These are phyloP conservation scores for Rhodotorula mucilaginosa DNA, from an alignment of 1,284 basidiomycete species.

Conservation along the genomic window DNA sequence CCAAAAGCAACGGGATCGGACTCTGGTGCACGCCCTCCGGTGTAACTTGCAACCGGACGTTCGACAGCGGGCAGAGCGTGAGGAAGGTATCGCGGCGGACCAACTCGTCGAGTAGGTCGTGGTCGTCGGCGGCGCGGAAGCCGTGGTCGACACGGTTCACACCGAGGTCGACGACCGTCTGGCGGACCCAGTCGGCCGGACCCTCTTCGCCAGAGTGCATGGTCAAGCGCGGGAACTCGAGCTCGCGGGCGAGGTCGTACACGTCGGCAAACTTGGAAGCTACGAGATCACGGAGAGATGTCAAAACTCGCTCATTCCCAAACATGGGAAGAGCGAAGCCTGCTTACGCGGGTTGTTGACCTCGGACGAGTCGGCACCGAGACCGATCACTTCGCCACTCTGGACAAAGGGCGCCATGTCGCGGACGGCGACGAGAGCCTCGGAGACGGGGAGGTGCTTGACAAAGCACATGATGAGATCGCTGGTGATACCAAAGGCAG, in stretches of 20 bases:
- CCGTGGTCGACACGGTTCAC: slow-evolving; percentile 44
- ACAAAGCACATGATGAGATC: slow-evolving; percentile 41
- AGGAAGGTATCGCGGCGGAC: slow-evolving; percentile 28
- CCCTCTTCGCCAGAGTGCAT: slow-evolving; percentile 44
- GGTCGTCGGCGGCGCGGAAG: slow-evolving; percentile 40
- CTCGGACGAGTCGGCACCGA: slow-evolving; percentile 40
- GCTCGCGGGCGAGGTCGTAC: slow-evolving; percentile 35
- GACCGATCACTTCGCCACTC: slow-evolving; percentile 36
- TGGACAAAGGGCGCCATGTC: slow-evolving; percentile 32
- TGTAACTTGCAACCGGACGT: slow-evolving; percentile 38
- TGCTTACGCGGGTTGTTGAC: slow-evolving; percentile 37
- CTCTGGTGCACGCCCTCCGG: slow-evolving; percentile 28
- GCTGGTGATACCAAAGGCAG: slow-evolving; percentile 40
- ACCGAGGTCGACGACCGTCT: slow-evolving; percentile 37
- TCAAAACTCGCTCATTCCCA: no score
- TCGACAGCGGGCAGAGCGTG: slow-evolving; percentile 42
- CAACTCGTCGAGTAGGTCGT: slow-evolving; percentile 37
- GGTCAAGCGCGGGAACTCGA: slow-evolving; percentile 37
- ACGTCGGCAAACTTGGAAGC: slow-evolving; percentile 35
- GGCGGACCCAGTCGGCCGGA: slow-evolving; percentile 37
- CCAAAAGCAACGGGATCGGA: slow-evolving; percentile 40
- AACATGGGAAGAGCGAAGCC: no score
- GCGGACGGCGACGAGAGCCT: slow-evolving; percentile 33
- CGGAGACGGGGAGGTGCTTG: slow-evolving; percentile 35
- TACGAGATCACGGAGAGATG: no score